Conservation (phyloP, 805 yeast genomes). For the Cephaloascus fragrans region DNA sequence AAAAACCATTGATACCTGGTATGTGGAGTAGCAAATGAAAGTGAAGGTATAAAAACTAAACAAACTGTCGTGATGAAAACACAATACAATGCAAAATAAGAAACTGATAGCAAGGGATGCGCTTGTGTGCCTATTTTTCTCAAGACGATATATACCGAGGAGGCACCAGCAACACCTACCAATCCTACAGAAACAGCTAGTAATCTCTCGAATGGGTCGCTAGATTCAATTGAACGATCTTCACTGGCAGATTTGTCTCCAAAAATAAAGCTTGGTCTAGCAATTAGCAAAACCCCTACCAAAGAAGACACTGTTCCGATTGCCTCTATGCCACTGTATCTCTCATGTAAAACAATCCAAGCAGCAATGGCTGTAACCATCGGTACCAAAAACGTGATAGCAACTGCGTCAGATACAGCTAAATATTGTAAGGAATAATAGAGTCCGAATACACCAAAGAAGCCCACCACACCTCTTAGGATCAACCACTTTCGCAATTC, state of each 20-base stretch:
- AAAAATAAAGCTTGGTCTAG: conserved; percentile 69
- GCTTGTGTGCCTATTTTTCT: conserved; percentile 70
- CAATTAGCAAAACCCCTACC: conserved; percentile 69
- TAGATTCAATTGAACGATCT: conserved; percentile 35
- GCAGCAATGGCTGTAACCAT: conserved; percentile 70
- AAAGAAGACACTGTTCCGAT: conserved; percentile 60
- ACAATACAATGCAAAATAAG: conserved; percentile 61
- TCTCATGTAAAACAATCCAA: conserved; percentile 54
- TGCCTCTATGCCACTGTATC: conserved; percentile 57
- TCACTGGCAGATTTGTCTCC: conserved; percentile 26
- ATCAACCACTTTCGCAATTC: conserved; percentile 43
- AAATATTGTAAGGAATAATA: conserved; percentile 68
- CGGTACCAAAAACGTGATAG: conserved; percentile 72
- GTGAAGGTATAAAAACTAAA: conserved; percentile 45
- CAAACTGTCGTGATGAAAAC: conserved; percentile 44
- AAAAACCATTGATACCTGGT: conserved; percentile 58
- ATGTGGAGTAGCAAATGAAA: conserved; percentile 52
- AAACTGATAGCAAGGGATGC: conserved; percentile 73
- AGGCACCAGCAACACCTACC: conserved; percentile 61
- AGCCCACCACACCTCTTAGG: conserved; percentile 64
- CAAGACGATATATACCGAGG: conserved; percentile 58
- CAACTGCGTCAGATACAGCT: conserved; percentile 72
- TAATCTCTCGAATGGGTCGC: conserved; percentile 44
- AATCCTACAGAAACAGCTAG: conserved; percentile 56
- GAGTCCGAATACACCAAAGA: conserved; percentile 70